Percentiles rank a stretch among this genome's conserved stretches.
Conservation (phyloP, 1,284 basidiomycete species). For the Ganoderma multipileum region DNA sequence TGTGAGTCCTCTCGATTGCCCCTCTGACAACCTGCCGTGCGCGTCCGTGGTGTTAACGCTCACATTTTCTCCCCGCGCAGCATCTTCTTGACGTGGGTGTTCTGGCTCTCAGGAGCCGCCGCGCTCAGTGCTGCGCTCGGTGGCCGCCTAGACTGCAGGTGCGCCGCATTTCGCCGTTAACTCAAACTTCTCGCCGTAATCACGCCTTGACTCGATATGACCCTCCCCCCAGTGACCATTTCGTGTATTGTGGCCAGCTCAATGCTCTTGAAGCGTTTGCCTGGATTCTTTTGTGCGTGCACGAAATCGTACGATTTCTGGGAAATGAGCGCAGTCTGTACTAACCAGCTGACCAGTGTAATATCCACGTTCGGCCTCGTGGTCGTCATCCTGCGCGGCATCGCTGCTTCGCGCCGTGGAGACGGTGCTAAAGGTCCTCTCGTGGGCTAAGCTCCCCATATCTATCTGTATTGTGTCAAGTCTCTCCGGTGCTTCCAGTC, state of each 20-base stretch:
- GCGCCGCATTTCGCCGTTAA: constrained; percentile 33
- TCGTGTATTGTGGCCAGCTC: constrained; percentile 60
- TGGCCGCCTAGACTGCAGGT: constrained; percentile 74
- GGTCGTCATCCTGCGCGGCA: constrained; percentile 38
- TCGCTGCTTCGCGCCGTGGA: constrained; percentile 39
- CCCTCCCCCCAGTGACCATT: constrained; percentile 36
- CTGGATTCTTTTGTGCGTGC: constrained; percentile 42
- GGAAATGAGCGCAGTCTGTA: neutral
- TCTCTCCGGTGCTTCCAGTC: neutral
- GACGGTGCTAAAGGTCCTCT: constrained; percentile 41
- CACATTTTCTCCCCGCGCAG: constrained; percentile 40
- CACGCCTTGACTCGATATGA: constrained; percentile 30
- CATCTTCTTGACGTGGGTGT: constrained; percentile 64
- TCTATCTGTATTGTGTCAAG: neutral
- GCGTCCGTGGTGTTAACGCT: neutral
- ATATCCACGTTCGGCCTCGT: constrained; percentile 40
- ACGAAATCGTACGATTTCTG: neutral
- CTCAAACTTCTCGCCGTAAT: neutral
- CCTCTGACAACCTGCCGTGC: no score
- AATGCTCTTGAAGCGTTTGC: constrained; percentile 44
- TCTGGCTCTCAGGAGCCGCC: constrained; percentile 51
- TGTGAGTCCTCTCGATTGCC: constrained; percentile 51
- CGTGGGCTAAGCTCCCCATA: neutral
- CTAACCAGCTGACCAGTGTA: constrained; percentile 32
- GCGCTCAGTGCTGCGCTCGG: constrained; percentile 69